Conservation (phyloP, 73 alveolate species). For the Loxodes magnus region DNA sequence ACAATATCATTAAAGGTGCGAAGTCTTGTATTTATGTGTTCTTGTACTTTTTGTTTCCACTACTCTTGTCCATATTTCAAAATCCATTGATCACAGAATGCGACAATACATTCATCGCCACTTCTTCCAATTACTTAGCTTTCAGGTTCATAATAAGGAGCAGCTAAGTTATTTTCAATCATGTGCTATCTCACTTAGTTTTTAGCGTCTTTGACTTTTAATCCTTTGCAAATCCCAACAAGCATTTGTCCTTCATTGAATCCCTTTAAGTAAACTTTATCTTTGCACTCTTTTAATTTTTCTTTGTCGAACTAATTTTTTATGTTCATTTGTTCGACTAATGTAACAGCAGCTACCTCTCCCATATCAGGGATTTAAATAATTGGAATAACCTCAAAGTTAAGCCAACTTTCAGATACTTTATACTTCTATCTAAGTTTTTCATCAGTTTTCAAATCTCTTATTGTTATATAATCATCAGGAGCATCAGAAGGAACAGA, state of each 20-base stretch:
- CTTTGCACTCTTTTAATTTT: slow-evolving; percentile 80
- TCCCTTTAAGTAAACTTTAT: slow-evolving; percentile 85
- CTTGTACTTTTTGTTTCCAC: slow-evolving; percentile 81
- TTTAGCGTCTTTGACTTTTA: slow-evolving; percentile 75
- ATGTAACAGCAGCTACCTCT: slow-evolving; percentile 63
- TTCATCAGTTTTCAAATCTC: slow-evolving; percentile 74
- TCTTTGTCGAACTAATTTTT: slow-evolving; percentile 73
- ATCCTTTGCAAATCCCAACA: slow-evolving; percentile 74
- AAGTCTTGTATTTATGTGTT: slow-evolving; percentile 74
- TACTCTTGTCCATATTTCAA: slow-evolving; percentile 89
- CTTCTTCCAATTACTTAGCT: slow-evolving; percentile 83
- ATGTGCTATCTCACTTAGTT: slow-evolving; percentile 55
- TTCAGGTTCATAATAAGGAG: slow-evolving; percentile 96
- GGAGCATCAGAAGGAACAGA: slow-evolving; percentile 97
- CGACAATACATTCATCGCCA: slow-evolving; percentile 98
- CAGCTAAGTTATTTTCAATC: slow-evolving; percentile 66
- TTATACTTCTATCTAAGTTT: slow-evolving; percentile 73
- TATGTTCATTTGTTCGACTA: slow-evolving; percentile 71
- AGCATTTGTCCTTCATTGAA: slow-evolving; percentile 85
- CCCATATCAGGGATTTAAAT: slow-evolving; percentile 75
- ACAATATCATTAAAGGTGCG: slow-evolving; percentile 74
- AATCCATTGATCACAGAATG: slow-evolving; percentile 97
- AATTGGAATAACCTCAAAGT: slow-evolving; percentile 82
- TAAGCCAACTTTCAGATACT: slow-evolving; percentile 79
- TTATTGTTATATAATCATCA: slow-evolving; percentile 88